These are phyloP conservation scores for Xylaria sp. DNA, from an alignment of 2,329 filamentous ascomycete genomes.

Conservation along the genomic window DNA sequence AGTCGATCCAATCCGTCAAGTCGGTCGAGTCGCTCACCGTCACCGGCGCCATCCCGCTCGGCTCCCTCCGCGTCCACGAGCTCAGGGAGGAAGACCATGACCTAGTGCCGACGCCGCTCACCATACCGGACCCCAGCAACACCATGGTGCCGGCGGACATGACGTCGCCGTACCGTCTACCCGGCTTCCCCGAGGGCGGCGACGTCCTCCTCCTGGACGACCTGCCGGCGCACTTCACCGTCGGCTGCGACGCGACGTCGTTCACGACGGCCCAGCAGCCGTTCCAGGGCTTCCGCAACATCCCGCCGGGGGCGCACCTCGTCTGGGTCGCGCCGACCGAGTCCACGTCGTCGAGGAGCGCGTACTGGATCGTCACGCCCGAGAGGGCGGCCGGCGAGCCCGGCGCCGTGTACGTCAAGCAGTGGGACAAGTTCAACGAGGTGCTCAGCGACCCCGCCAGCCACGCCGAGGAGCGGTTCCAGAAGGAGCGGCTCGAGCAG, in stretches of 20 bases:
- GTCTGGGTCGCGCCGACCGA: conserved; percentile 59
- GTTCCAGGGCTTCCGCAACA: conserved; percentile 57
- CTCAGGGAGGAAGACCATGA: conserved; percentile 10
- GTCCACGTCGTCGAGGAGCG: conserved; percentile 53
- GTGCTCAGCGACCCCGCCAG: conserved; percentile 52
- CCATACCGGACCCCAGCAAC: conserved; percentile 14
- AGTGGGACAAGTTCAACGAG: conserved; percentile 57
- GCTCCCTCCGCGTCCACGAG: conserved; percentile 27
- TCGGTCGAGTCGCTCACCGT: conserved; percentile 38
- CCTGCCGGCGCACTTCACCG: conserved; percentile 52
- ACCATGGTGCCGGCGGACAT: conserved; percentile 23
- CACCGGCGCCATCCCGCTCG: conserved; percentile 35
- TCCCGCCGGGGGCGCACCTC: conserved; percentile 61
- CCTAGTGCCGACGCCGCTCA: conserved; percentile 18
- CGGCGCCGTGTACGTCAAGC: conserved; percentile 39
- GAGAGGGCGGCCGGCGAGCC: conserved; percentile 33
- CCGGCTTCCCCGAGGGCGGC: conserved; percentile 39
- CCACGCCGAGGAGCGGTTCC: conserved; percentile 48
- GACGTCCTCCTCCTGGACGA: conserved; percentile 58
- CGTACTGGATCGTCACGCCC: conserved; percentile 58
- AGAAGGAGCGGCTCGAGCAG: conserved; percentile 44
- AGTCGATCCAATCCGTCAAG: conserved; percentile 34
- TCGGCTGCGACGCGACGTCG: conserved; percentile 57
- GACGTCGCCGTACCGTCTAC: too few relatives aligned
- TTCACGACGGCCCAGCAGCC: conserved; percentile 47